These are phyloP conservation scores for Calophaca sinica DNA, from an alignment of 306 rosid genomes.

Conservation along the genomic window DNA sequence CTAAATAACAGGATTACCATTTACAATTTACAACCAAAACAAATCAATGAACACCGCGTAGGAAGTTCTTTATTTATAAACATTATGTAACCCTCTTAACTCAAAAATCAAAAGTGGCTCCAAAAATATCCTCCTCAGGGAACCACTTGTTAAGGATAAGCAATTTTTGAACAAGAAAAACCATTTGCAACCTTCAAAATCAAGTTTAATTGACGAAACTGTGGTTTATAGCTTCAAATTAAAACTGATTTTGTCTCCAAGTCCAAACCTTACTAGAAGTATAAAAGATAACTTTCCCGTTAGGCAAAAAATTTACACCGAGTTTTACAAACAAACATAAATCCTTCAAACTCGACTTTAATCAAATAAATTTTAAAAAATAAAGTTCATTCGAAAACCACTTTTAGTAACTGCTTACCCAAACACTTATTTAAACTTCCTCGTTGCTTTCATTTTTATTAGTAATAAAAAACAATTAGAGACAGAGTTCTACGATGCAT, in stretches of 20 bases:
- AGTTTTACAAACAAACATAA: not conserved
- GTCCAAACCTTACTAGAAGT: not conserved
- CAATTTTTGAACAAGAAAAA: not conserved
- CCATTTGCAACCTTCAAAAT: not conserved
- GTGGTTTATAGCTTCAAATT: not conserved
- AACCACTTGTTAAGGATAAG: not conserved
- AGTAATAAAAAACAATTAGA: not conserved
- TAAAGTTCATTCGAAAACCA: not conserved
- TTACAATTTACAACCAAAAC: conserved; percentile 17
- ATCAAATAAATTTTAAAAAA: conserved; percentile 9
- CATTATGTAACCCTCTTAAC: not conserved
- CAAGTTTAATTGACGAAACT: not conserved
- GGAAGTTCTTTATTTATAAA: not conserved
- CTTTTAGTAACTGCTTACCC: not conserved
- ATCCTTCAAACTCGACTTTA: not conserved
- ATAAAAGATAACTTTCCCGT: not conserved
- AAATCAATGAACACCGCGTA: not conserved
- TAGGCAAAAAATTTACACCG: not conserved
- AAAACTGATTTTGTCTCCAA: conserved; percentile 1
- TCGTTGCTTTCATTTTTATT: not conserved
- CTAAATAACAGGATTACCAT: not conserved
- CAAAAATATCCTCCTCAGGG: not conserved
- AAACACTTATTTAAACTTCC: not conserved
- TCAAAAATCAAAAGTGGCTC: conserved; percentile 6
- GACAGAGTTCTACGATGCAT: not conserved